Percentiles rank a stretch among this genome's conserved stretches.
Conservation (phyloP, 2,329 filamentous ascomycete genomes). For the Coleophoma cylindrospora region DNA sequence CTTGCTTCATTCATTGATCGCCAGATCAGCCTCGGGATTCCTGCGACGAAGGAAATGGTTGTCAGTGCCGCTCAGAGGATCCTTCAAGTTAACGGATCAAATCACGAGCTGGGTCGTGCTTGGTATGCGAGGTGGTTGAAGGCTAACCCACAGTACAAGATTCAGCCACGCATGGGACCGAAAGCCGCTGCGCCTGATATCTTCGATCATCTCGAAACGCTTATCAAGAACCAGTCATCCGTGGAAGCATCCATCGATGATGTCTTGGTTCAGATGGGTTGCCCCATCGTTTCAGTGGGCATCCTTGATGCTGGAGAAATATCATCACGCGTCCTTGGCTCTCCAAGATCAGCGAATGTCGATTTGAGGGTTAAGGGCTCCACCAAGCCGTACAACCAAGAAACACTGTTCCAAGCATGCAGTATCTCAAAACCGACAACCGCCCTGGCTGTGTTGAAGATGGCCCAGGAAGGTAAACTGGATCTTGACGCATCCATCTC, state of each 20-base stretch:
- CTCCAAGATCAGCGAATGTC: neutral
- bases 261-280: neutral
- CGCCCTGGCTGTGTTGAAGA: constrained; percentile 1
- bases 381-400: neutral
- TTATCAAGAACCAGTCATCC: neutral
- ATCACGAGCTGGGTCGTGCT: neutral
- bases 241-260: neutral
- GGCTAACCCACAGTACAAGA: neutral
- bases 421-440: constrained; percentile 10
- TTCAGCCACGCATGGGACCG: neutral
- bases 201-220: neutral
- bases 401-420: constrained; percentile 5
- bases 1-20: neutral
- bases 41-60: neutral
- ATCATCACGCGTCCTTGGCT: neutral
- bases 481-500: constrained; percentile 4
- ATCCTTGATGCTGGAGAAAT: neutral
- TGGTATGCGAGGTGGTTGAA: neutral
- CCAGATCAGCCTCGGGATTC: neutral
- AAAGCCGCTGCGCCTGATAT: neutral
- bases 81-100: neutral
- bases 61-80: neutral
- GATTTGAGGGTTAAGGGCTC: neutral
- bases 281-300: neutral
- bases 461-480: constrained; percentile 4